A percentile compares a stretch with the other conserved stretches of the same genome.
phyloP scores from a whole-genome alignment of 2,329 filamentous ascomycete species.

The Emericellopsis cladophorae region DNA sequence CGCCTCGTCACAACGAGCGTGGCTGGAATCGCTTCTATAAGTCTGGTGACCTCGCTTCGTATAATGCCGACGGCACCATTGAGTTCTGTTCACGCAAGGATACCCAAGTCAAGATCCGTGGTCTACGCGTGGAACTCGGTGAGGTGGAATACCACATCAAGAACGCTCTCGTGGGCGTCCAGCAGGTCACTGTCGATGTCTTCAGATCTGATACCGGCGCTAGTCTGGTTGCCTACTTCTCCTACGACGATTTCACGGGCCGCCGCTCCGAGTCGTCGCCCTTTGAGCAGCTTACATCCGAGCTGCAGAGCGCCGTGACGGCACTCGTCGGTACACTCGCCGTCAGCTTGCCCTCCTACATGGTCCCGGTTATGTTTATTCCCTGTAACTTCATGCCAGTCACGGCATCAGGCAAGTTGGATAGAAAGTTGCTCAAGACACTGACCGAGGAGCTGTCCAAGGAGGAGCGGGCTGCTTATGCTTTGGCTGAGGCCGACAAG shows the following conservation, averaged over 20 bases:
- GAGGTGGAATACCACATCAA: not conserved
- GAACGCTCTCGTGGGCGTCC: not conserved
- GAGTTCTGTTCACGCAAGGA: not conserved
- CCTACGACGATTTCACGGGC: not conserved
- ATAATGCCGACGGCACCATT: not conserved
- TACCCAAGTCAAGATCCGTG: not conserved
- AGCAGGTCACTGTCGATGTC: not conserved
- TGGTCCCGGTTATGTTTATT: not conserved
- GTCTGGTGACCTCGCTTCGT: not conserved
- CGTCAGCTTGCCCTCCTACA: not conserved
- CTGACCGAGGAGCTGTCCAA: not conserved
- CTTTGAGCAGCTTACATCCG: not conserved
- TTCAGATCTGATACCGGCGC: not conserved
- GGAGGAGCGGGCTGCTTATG: not conserved
- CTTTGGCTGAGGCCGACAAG: conserved; percentile 9
- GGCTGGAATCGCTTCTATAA: not conserved
- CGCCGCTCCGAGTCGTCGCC: not conserved
- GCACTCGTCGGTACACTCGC: not conserved
- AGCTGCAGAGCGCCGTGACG: not conserved
- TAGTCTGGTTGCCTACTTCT: not conserved
- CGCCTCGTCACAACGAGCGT: not conserved
- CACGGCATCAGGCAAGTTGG: not conserved
- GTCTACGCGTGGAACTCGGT: not conserved
- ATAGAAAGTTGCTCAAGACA: not conserved
- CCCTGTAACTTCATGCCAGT: not conserved